Evolutionary conservation across 768 basidiomycete genomes (phyloP).

Genomic region (Collybiopsis luxurians): DNA sequence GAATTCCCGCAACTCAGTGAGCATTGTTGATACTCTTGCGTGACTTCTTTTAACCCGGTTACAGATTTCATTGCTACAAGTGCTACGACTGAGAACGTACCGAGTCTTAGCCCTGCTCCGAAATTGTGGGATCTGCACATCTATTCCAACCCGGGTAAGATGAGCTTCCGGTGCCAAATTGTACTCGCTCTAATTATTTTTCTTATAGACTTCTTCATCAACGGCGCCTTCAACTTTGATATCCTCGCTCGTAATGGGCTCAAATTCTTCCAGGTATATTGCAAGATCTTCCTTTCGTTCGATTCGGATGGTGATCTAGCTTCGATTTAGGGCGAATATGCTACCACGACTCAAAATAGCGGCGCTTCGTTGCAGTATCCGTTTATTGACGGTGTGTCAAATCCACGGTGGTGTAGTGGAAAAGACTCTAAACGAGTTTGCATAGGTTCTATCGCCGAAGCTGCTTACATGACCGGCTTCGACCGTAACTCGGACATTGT

Average conservation of each 20-base stretch:
- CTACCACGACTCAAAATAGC: constrained; percentile 53
- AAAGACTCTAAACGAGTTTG: background rate
- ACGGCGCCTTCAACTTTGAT: constrained; percentile 33
- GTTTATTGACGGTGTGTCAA: constrained; percentile 46
- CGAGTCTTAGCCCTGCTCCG: constrained; percentile 26
- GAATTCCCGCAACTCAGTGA: constrained; percentile 13
- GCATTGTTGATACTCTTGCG: background rate
- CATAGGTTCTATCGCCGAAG: constrained; percentile 52
- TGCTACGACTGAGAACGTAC: constrained; percentile 23
- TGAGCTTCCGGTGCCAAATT: background rate
- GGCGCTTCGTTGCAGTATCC: constrained; percentile 56
- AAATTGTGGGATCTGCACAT: constrained; percentile 42
- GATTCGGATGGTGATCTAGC: background rate
- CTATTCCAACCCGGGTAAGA: constrained; percentile 39
- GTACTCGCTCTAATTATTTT: background rate
- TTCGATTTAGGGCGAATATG: constrained; percentile 51
- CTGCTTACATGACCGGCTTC: constrained; percentile 67
- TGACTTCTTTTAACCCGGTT: no score
- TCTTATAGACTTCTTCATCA: constrained; percentile 37
- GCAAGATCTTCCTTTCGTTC: background rate
- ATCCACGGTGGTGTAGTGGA: background rate
- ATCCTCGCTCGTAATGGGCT: constrained; percentile 50
- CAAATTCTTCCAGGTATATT: constrained; percentile 52
- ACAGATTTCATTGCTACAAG: constrained; percentile 43
- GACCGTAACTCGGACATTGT: constrained; percentile 47